Evolutionary conservation across 306 rosid genomes (phyloP), one percentile per base, ranked within the genome.

Genomic region (Glycyrrhiza uralensis): DNA sequence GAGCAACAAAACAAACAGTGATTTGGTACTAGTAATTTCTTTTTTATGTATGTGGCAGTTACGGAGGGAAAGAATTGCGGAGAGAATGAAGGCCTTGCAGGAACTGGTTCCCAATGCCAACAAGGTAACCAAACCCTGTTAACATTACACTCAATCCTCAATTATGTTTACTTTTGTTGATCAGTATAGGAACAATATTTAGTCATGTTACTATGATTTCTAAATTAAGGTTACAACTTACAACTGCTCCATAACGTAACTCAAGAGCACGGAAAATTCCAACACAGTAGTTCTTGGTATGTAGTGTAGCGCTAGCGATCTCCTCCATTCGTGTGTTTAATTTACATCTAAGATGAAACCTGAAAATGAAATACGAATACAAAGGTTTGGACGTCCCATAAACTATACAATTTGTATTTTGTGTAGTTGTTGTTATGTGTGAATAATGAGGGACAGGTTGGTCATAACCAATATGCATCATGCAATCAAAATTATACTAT

Each of bases 11-110:
- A 18, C 14, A 10, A 17, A 6, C 18, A 18, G 4, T 56, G 12
- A 19, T 42, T 35, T n/a, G 51, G 51, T n/a, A n/a, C n/a, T n/a
- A n/a, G n/a, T 11, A 24, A 9, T 26, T 33, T 30, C 59, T 15
- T 9, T 39, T 28, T 33, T 15, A 19, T 61, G 15, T 61, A 78
- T 79, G n/a, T n/a, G 85, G 71, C 90, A 95, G 99, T 82, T 95
- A 79, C 85, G 99, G 59, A 85, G 99, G 65, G 99, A 95, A 86
- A 91, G 99, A 84, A 95, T 95, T 32, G 99, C 99, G 62, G 96
- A 95, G 89, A 87, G 96, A 78, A 95, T 95, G 97, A 95, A 95
- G 80, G 87, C 97, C 1, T 87, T 95, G 80, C 97, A 95, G 64
- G 99, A 95, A 82, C 89, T 89, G 39, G 97, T 95, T 87, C 97